Evolutionary conservation across 176 grass and related monocot genomes (phyloP), one percentile per base, ranked within the genome.

Genomic region (Echinochloa phyllopogon): DNA sequence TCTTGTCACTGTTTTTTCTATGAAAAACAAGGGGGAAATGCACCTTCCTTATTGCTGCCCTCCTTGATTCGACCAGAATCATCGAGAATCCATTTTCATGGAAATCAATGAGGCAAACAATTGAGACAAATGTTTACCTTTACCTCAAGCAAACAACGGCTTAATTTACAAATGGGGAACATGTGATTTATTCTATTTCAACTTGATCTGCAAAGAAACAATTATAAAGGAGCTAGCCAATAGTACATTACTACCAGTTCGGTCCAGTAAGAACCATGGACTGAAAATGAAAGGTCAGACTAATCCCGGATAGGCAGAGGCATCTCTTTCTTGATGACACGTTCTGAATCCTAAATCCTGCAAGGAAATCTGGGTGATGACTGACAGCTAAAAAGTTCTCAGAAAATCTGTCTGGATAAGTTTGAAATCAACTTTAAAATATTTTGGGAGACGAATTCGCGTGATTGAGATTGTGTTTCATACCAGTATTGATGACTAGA

Each of bases 271-370:
- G 75, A 64, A 79, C 42, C 56, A 24, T 20, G 16, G 10, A 51
- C 49, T 7, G 50, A 60, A 89, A 57, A 80, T 13, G 59, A 79
- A 80, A 85, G 69, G 41, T 67, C 40, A 43, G 33, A 74, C 9
- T 78, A 79, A 85, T 80, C 49, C 67, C 39, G 16, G 81, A 75
- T 80, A 68, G 76, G 59, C 33, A 85, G 69, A 67, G 29, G 63
- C 37, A 21, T 85, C 76, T 41, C 76, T 81, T 48, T 89, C 52
- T 68, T 50, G 62, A 52, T 53, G 77, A 71, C 83, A 75, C 17
- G 14, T 29, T 65, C 45, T 20, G 78, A 55, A 80, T 80, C 45
- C 53, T 47, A 86, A 85, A 82, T 82, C 62, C 36, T 44, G 49
- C 71, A 37, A 69, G 44, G 12, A 89, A 82, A 72, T 88, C 65